phyloP scores from a whole-genome alignment of 345 rosid genomes.

The Jatropha curcas region DNA sequence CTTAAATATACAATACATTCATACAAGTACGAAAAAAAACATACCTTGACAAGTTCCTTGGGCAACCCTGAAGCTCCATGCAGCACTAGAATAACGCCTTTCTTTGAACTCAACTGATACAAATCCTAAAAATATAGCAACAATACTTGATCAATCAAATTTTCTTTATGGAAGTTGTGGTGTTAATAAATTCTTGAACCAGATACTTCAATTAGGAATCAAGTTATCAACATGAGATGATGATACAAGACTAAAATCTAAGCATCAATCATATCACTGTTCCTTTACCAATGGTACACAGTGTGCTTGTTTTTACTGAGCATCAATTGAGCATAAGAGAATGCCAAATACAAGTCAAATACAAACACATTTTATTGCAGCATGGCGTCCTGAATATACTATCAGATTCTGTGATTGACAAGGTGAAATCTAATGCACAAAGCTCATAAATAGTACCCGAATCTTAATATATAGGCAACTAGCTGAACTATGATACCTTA shows the following conservation, averaged over 20 bases:
- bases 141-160: background rate
- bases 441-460: background rate
- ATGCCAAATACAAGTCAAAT: background rate
- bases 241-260: background rate
- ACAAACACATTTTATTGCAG: background rate
- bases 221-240: background rate
- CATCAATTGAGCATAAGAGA: background rate
- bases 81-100: slow-evolving; percentile 77
- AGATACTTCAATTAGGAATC: background rate
- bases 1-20: background rate
- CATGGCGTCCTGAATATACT: background rate
- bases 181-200: background rate
- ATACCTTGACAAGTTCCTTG: slow-evolving; percentile 68
- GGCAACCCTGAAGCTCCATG: slow-evolving; percentile 98
- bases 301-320: background rate
- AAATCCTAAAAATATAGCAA: slow-evolving; percentile 46
- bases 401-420: background rate
- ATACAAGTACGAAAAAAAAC: background rate
- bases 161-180: background rate
- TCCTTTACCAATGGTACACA: background rate
- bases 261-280: background rate
- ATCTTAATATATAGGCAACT: background rate
- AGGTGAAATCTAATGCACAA: slow-evolving; percentile 7
- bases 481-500: slow-evolving; percentile 43
- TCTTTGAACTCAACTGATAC: slow-evolving; percentile 60